phyloP scores from a whole-genome alignment of 768 basidiomycete genomes.

The Kwoniella bestiolae region DNA sequence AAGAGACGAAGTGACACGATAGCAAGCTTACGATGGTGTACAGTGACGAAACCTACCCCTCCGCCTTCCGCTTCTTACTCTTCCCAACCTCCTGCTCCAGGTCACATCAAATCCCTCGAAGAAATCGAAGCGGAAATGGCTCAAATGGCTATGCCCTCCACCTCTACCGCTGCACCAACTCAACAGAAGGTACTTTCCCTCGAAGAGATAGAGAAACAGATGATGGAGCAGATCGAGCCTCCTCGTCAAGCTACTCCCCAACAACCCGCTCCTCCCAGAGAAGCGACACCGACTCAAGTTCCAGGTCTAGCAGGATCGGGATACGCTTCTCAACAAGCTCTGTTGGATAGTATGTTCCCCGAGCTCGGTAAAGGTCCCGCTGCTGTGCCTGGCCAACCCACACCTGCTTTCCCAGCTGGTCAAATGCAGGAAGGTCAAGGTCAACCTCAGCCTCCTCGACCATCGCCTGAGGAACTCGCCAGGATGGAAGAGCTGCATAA shows the following conservation, averaged over 20 bases:
- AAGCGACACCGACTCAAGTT: conserved; percentile 32
- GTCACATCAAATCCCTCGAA: conserved; percentile 55
- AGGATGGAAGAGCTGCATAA: conserved; percentile 37
- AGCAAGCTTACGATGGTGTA: too few species aligned
- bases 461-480: conserved; percentile 41
- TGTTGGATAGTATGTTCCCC: conserved; percentile 55
- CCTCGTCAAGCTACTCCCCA: conserved; percentile 22
- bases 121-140: conserved; percentile 58
- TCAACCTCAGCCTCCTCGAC: conserved; percentile 18
- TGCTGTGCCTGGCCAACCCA: conserved; percentile 9
- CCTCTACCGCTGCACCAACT: conserved; percentile 18
- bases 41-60: conserved; percentile 28
- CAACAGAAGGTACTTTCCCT: conserved; percentile 39
- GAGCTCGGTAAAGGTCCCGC: conserved; percentile 28
- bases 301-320: conserved; percentile 39
- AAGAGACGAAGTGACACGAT: too few species aligned
- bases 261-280: conserved; percentile 25
- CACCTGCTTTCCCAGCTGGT: conserved; percentile 23
- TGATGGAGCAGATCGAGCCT: conserved; percentile 41
- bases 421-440: neutral
- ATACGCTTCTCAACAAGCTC: conserved; percentile 45
- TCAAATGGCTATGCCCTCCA: conserved; percentile 25
- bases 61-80: conserved; percentile 18
- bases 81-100: conserved; percentile 28
- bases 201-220: conserved; percentile 53